These are phyloP conservation scores for bread wheat (Triticum aestivum) DNA, from an alignment of 176 grass and related monocot species.

Conservation along the genomic window IWGSC_CS_RefSeq_v2.1 NC_057804.1:382362371-382362870, in stretches of 20 bases:
- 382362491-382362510: no score
- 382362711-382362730: neutral
- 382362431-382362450: no score
- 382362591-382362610: neutral
- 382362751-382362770: neutral
- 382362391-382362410: neutral
- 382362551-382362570: neutral
- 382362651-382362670: neutral
- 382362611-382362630: neutral
- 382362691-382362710: slow-evolving; percentile 1
- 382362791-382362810: neutral
- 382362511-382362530: no score
- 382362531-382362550: neutral
- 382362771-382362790: neutral
- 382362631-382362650: neutral
- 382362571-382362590: neutral
- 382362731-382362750: neutral
- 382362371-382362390: neutral
- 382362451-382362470: no score
- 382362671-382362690: neutral
- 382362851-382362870: neutral
- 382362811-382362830: neutral
- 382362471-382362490: no score
- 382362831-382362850: neutral
- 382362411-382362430: neutral